These are phyloP conservation scores for Selaginella tamariscina DNA, from an alignment of 75 land plant species.

Conservation along the genomic window DNA sequence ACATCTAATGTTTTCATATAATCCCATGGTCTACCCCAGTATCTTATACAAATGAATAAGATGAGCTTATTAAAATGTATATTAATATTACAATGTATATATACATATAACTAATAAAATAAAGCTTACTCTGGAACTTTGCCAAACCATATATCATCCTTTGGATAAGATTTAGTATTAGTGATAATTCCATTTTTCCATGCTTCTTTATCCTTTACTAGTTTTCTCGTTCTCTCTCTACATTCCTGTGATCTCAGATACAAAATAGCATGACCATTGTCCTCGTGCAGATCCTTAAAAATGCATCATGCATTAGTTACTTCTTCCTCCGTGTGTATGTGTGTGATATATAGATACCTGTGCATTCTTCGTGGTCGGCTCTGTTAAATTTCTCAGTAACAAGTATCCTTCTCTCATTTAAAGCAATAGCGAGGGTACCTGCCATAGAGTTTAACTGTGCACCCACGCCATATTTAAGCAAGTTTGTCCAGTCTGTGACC, in stretches of 20 bases:
- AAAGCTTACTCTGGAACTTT: slow-evolving; percentile 45
- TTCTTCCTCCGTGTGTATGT: too few relatives aligned
- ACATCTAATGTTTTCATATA: slow-evolving; percentile 69
- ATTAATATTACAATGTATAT: too few relatives aligned
- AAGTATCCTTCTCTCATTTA: slow-evolving; percentile 60
- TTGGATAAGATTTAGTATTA: slow-evolving; percentile 39
- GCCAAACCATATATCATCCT: slow-evolving; percentile 59
- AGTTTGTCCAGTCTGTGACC: slow-evolving; percentile 61
- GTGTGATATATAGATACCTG: slow-evolving; percentile 36
- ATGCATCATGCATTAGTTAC: background rate
- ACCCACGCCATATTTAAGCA: slow-evolving; percentile 68
- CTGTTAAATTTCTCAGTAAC: slow-evolving; percentile 66
- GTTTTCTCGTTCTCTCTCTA: slow-evolving; percentile 42
- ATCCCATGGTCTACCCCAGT: slow-evolving; percentile 79
- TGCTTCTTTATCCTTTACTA: slow-evolving; percentile 36
- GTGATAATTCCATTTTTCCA: slow-evolving; percentile 52
- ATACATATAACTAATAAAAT: too few relatives aligned
- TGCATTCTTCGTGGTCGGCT: slow-evolving; percentile 74
- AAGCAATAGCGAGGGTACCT: slow-evolving; percentile 64
- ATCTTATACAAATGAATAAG: too few relatives aligned
- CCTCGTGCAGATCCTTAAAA: slow-evolving; percentile 39
- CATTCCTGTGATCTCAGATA: slow-evolving; percentile 69
- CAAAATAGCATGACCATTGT: slow-evolving; percentile 78
- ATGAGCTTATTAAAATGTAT: too few relatives aligned
- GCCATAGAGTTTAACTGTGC: slow-evolving; percentile 68